These are phyloP conservation scores for Datisca glomerata DNA, from an alignment of 306 rosid genomes.

Conservation along the genomic window DNA sequence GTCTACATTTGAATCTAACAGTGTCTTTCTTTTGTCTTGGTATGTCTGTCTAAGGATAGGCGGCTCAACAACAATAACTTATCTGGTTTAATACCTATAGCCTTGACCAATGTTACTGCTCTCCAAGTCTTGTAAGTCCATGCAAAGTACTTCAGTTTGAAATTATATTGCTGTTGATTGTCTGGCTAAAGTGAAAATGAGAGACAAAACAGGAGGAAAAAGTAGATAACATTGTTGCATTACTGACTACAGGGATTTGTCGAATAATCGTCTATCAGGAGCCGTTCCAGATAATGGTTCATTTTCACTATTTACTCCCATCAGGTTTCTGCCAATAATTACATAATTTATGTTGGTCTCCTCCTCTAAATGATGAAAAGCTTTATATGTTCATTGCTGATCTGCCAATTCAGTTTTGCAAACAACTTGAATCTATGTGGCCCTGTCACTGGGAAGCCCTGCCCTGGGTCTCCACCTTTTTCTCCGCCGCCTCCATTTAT, in stretches of 20 bases:
- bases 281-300: slow-evolving; percentile 17
- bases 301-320: slow-evolving; percentile 15
- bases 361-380: too few species aligned
- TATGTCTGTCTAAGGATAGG: slow-evolving; percentile 10
- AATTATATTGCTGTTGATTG: too few species aligned
- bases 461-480: slow-evolving; percentile 17
- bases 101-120: slow-evolving; percentile 13
- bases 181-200: slow-evolving; percentile 2
- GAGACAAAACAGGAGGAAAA: background rate
- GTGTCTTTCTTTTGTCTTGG: slow-evolving; percentile 3
- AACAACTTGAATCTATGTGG: slow-evolving; percentile 14
- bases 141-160: background rate
- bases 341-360: too few species aligned
- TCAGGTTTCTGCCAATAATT: too few species aligned
- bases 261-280: slow-evolving; percentile 11
- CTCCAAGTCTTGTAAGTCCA: slow-evolving; percentile 17
- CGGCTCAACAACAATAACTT: slow-evolving; percentile 15
- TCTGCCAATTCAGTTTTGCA: slow-evolving; percentile 11
- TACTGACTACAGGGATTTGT: slow-evolving; percentile 6
- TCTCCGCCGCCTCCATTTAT: slow-evolving; percentile 14
- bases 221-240: background rate
- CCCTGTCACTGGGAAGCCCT: slow-evolving; percentile 15
- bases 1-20: too few species aligned
- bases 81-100: slow-evolving; percentile 11
- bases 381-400: too few species aligned